Base-by-base conservation (phyloP, 192 early-diverging fungal species). In the Oehlia diaphana region DNA sequence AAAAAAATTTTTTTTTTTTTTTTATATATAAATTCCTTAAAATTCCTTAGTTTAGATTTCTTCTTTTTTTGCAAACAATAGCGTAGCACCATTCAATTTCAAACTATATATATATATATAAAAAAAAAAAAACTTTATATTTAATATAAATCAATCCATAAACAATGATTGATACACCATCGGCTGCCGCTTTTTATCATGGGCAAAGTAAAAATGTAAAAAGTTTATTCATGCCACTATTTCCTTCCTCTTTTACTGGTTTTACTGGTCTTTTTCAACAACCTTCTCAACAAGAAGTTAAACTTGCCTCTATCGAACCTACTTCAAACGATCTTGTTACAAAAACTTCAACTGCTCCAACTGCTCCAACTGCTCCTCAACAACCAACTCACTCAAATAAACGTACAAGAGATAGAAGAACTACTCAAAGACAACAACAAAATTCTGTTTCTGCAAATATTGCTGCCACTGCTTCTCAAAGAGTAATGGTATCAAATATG, bases 121-220 rank as follows among this genome's bases (percentile, higher is more conserved):
- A 58, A 19, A 58, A 58, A 19, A 58, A n/a, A n/a, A n/a, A n/a
- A n/a, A n/a, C n/a, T n/a, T 3, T 58, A 19, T 19, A 14, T 58
- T 58, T 58, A 19, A 14, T 19, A 19, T 19, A 58, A 53, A 58
- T 58, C 4, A 58, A 58, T 58, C 28, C 28, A 31, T 31, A 31
- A 31, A 31, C 35, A 28, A 78, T 78, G 77, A 61, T 78, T 66
- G 67, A 69, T n/a, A 78, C 76, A 47, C 9, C 76, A 66, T n/a
- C 75, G 0, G 44, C 77, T 3, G 31, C 62, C 35, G 19, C 37
- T 37, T 69, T 63, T 26, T 78, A 78, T 68, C 77, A 78, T 21
- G n/a, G 42, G 1, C 26, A 37, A n/a, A 66, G 63, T 42, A 39
- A 77, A 77, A 62, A 23, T 35, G 10, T 65, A 0, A 78, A 68